A percentile compares a stretch with the other conserved stretches of the same genome.
Evolutionary conservation across 2,329 filamentous ascomycete species (phyloP).

Genomic region (Ceratocystis eucalypticola): DNA sequence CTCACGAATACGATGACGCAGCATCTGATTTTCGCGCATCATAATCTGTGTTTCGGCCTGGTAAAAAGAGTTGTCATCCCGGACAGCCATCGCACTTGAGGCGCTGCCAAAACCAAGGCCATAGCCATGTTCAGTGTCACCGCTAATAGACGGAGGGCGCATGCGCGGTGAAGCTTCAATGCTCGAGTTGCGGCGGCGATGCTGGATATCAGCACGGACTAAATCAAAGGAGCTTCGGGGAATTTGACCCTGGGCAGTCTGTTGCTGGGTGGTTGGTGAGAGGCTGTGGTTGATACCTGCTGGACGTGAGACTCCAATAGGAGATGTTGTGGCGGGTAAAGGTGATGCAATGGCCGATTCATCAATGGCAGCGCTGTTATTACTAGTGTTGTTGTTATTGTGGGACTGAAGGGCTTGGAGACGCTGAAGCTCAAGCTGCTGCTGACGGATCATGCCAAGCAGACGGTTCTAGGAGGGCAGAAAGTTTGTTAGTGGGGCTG

Average conservation of each 20-base stretch:
- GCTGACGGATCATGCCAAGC: slow-evolving; percentile 60
- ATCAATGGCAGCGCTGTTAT: slow-evolving; percentile 29
- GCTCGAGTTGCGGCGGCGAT: slow-evolving; percentile 37
- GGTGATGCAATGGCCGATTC: slow-evolving; percentile 38
- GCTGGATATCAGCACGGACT: slow-evolving; percentile 42
- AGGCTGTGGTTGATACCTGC: slow-evolving; percentile 32
- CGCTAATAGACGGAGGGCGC: slow-evolving; percentile 44
- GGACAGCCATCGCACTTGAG: slow-evolving; percentile 35
- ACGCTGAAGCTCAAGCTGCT: slow-evolving; percentile 56
- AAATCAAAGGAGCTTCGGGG: slow-evolving; percentile 48
- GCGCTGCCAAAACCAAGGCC: neutral
- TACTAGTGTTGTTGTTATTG: slow-evolving; percentile 21
- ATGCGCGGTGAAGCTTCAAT: slow-evolving; percentile 40
- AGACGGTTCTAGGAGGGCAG: slow-evolving; percentile 48
- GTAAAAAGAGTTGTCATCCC: slow-evolving; percentile 67
- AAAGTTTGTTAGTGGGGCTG: neutral
- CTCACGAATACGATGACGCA: slow-evolving; percentile 59
- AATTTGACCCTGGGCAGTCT: slow-evolving; percentile 22
- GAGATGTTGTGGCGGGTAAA: slow-evolving; percentile 28
- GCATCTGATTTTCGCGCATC: slow-evolving; percentile 69
- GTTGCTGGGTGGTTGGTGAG: slow-evolving; percentile 34
- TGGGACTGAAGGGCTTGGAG: slow-evolving; percentile 37
- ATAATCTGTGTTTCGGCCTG: slow-evolving; percentile 71
- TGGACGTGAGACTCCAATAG: slow-evolving; percentile 20
- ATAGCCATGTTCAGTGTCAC: slow-evolving; percentile 41